phyloP scores from a whole-genome alignment of 176 grass and related monocot species.

The Musa itinerans region DNA sequence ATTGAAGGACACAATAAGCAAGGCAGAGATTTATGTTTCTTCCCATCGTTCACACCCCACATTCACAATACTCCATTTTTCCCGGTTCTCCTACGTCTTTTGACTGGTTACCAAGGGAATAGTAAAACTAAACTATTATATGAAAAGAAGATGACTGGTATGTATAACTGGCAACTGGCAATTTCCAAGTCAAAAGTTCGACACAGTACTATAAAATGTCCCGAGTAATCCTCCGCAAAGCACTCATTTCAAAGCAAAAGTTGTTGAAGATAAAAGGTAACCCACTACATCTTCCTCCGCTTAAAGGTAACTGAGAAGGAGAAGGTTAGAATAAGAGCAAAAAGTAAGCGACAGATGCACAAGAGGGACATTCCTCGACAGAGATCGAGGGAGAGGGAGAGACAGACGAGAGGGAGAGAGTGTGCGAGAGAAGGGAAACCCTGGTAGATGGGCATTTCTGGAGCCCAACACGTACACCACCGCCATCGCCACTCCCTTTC shows the following conservation, averaged over 20 bases:
- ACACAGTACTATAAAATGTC: not conserved
- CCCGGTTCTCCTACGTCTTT: too few species aligned
- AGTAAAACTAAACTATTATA: too few species aligned
- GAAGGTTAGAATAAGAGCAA: not conserved
- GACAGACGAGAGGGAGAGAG: not conserved
- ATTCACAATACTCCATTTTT: too few species aligned
- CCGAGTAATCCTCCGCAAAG: not conserved
- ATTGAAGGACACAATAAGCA: too few species aligned
- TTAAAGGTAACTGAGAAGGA: too few species aligned
- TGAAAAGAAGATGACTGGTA: too few species aligned
- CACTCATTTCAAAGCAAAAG: not conserved
- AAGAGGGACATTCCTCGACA: not conserved
- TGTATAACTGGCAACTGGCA: not conserved
- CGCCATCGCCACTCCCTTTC: not conserved
- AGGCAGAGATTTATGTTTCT: too few species aligned
- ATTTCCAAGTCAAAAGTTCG: not conserved
- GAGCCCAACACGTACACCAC: not conserved
- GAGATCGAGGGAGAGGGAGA: not conserved
- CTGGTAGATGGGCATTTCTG: constrained; percentile 3
- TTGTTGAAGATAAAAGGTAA: not conserved
- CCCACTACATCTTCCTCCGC: too few species aligned
- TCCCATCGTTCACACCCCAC: too few species aligned
- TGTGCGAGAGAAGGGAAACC: not conserved
- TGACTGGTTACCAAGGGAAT: too few species aligned
- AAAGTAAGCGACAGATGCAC: not conserved